Evolutionary conservation across 2,329 filamentous ascomycete genomes (phyloP), one percentile per base, ranked within the genome.

Genomic region (Aureobasidium sp.): DNA sequence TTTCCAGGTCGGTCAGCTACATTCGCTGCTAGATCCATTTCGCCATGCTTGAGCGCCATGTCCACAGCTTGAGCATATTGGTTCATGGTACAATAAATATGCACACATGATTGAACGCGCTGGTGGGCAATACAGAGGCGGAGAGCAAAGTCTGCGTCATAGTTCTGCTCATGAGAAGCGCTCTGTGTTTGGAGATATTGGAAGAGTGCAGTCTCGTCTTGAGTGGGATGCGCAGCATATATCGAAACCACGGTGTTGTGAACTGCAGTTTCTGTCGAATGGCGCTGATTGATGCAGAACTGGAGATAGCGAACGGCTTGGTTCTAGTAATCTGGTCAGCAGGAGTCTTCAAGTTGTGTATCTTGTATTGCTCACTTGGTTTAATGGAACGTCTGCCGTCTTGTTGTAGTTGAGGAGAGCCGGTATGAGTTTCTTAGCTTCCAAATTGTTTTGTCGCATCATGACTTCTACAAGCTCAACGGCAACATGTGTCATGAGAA

Each of bases 241-340:
- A 99, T 93, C 9, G 93, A 96, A 53, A 99, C 90, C 6, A 99
- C 83, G 0, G 94, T 97, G 73, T 99, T 99, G 78, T 99, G 94
- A 12, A 99, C 88, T 1, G 94, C 93, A 2, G 94, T 86, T 69
- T 93, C 83, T 63, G 87, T 82, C 59, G 91, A 88, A 72, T 88
- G 82, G 69, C 92, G 82, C 76, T 93, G 84, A 76, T 96, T 92
- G 70, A 99, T 92, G 63, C 91, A 90, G 73, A 93, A 96, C 67
- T 92, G 90, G 22, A 99, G 85, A 72, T 99, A 99, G 45, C 94
- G 85, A 42, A 97, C 82, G 0, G 94, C 94, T 77, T 99, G 94
- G 68, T 97, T 97, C 72, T 79, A 71, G 27, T 6, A 15, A 24
- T 5, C 14, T n/a, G 7, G 27, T 58, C 44, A 27, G 49, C 12